Base-by-base conservation (phyloP, 2,329 filamentous ascomycete genomes). In the Stenocarpella maydis region DNA sequence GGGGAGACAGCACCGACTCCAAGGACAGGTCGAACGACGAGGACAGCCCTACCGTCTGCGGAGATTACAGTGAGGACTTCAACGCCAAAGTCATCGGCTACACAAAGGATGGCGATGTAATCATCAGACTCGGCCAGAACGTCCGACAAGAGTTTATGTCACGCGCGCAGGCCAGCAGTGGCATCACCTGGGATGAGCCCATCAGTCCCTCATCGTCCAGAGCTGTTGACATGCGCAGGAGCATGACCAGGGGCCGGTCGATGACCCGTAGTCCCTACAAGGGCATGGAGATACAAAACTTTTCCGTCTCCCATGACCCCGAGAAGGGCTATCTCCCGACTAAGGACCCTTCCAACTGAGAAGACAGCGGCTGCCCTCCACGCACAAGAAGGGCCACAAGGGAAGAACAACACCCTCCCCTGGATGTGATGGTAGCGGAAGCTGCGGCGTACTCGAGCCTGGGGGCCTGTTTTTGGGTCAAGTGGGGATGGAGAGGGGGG, bases 231-330 rank as follows among this genome's bases (percentile, higher is more conserved):
- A 67, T 53, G 5, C 43, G 41, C 65, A 67, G 65, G 41, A 45
- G 65, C 50, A 39, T 55, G 21, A 34, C n/a, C 12, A 68, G 43
- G 17, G 49, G 61, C 5, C 49, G 58, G 47, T 70, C 65, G 19
- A 54, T 60, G 31, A 64, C 69, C 31, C 54, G 69, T 24, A 45
- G 31, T 14, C 43, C 69, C 50, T 52, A 24, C 50, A 70, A 68
- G 10, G 71, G 72, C 7, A 77, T 75, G 55, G 73, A 74, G 17
- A 72, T 65, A 31, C 71, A 74, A 6, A 67, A 74, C 34, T 34
- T 24, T 7, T 34, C 24, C 28, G 2, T 17, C 14, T 58, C 41
- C 10, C 14, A 24, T 37, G 41, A 63, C 58, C 39, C 31, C 14
- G 58, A 63, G 28, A 63, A 63, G 24, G 58, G 43, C 12, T 28